Evolutionary conservation across 805 yeast genomes (phyloP), one percentile per base, ranked within the genome.

Genomic region (Metschnikowia arizonensis): DNA sequence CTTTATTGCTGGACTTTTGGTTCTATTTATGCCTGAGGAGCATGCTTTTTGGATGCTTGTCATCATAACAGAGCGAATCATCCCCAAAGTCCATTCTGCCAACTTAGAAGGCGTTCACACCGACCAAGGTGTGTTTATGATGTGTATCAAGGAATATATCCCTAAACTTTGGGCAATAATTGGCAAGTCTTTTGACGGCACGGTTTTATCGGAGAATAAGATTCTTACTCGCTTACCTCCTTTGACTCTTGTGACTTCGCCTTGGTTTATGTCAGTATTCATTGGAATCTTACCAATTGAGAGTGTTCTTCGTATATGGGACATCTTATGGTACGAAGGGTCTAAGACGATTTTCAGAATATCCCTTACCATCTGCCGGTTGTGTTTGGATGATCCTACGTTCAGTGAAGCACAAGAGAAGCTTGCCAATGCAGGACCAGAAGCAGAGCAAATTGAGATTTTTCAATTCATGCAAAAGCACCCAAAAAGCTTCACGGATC

Each of bases 191-290:
- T 64, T 64, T 33, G 74, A 69, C 32, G 74, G 65, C 39, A 71
- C 60, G 58, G 63, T 54, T 57, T 64, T 62, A 56, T 68, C 64
- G 42, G 73, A 65, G 28, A 73, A 64, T 55, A 73, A 76, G 57
- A 82, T 87, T 49, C 72, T 91, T 26, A 74, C 79, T 12, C 83
- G 85, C 53, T 66, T 90, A 35, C 98, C 99, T 1, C 96, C 97
- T 1, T 77, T 93, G 3, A 86, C 97, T 1, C 73, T 93, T 37
- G 93, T 95, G 54, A 93, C 98, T 0, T 91, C 97, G 0, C 82
- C 96, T 44, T 93, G 99, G 99, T 93, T 93, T 60, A 91, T 93
- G 98, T 86, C 97, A 56, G 78, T 88, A n/a, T 93, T 86, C 65
- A 88, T 93, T 29, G 96, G 96, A 0, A 81, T 84, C 0, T 65